phyloP scores from a whole-genome alignment of 345 rosid genomes.

The Hibiscus tridactylites region DNA sequence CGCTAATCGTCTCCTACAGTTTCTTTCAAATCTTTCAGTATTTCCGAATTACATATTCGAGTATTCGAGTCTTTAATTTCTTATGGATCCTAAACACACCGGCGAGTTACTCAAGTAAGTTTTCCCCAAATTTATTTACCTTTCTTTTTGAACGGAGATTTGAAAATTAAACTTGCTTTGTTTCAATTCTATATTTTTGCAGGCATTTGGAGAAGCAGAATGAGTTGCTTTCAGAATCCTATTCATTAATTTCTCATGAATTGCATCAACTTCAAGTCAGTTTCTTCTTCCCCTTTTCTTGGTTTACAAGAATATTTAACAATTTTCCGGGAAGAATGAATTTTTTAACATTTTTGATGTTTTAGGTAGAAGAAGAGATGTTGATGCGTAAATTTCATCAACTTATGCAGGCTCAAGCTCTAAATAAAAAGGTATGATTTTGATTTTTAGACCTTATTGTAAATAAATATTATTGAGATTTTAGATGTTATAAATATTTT shows the following conservation, averaged over 20 bases:
- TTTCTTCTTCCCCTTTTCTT: background rate
- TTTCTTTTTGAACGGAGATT: background rate
- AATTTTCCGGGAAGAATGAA: background rate
- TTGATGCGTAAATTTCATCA: conserved; percentile 63
- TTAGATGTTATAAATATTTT: background rate
- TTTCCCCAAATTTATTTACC: background rate
- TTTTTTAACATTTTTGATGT: background rate
- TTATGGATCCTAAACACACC: background rate
- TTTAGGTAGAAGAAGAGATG: conserved; percentile 78
- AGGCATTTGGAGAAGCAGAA: conserved; percentile 60
- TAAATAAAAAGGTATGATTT: conserved; percentile 38
- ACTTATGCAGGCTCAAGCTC: conserved; percentile 38
- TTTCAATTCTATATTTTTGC: background rate
- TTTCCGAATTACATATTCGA: background rate
- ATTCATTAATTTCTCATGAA: conserved; percentile 36
- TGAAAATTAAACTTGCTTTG: background rate
- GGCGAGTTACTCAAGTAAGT: background rate
- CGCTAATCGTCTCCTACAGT: background rate
- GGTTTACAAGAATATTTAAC: background rate
- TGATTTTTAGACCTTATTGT: background rate
- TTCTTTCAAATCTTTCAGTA: background rate
- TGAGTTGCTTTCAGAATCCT: conserved; percentile 37
- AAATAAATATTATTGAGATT: background rate
- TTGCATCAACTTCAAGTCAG: conserved; percentile 45
- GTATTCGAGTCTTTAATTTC: background rate